Evolutionary conservation across 331 rosid genomes (phyloP).

Genomic region (Quercus tomentella): DNA sequence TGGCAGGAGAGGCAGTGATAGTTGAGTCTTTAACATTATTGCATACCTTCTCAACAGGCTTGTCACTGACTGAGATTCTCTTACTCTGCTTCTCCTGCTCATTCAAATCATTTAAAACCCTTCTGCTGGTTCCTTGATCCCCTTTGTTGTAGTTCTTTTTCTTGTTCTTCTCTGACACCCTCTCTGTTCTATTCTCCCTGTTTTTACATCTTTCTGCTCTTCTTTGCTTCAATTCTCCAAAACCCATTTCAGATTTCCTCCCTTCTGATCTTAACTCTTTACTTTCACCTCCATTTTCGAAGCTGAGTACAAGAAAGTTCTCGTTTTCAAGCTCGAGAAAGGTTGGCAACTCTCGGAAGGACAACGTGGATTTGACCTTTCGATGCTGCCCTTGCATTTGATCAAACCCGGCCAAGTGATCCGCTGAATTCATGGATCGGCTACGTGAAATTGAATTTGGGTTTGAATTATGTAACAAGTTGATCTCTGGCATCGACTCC

Average conservation of each 20-base stretch:
- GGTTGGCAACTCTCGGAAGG: slow-evolving; percentile 54
- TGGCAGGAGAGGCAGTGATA: slow-evolving; percentile 5
- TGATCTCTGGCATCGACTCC: slow-evolving; percentile 42
- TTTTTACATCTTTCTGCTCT: slow-evolving; percentile 11
- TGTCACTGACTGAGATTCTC: slow-evolving; percentile 28
- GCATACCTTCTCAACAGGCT: slow-evolving; percentile 4
- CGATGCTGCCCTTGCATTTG: slow-evolving; percentile 25
- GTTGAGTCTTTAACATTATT: slow-evolving; percentile 24
- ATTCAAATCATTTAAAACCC: slow-evolving; percentile 19
- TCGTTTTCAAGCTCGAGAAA: slow-evolving; percentile 61
- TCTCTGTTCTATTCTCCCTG: slow-evolving; percentile 39
- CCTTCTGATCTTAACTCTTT: slow-evolving; percentile 27
- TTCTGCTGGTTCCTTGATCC: slow-evolving; percentile 1
- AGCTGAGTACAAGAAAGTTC: slow-evolving; percentile 57
- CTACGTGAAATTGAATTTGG: slow-evolving; percentile 40
- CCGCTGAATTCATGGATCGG: slow-evolving; percentile 64
- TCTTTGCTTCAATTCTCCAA: slow-evolving; percentile 40
- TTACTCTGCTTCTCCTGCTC: slow-evolving; percentile 22
- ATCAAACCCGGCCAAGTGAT: slow-evolving; percentile 35
- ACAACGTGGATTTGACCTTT: slow-evolving; percentile 46
- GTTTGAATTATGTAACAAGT: slow-evolving; percentile 3
- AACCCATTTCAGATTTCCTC: slow-evolving; percentile 21
- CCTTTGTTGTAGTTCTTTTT: neutral
- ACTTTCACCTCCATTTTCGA: slow-evolving; percentile 35
- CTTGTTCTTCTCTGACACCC: slow-evolving; percentile 6